Percentiles rank a stretch among this genome's conserved stretches.
Conservation (phyloP, 352 stramenopile genomes). For the Pythium chondricola region DNA sequence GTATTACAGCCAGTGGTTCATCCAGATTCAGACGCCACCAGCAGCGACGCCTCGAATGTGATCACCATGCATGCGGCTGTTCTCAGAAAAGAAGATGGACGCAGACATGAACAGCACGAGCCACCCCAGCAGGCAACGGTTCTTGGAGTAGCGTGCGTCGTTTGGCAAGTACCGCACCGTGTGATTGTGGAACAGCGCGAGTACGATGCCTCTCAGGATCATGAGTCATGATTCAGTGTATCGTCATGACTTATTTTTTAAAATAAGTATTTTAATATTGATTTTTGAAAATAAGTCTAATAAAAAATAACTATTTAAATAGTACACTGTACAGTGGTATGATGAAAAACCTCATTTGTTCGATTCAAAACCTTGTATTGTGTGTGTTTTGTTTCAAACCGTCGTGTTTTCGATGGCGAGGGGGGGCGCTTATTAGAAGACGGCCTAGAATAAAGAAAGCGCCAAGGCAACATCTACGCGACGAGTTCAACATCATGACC, state of each 20-base stretch:
- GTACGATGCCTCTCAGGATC: constrained; percentile 43
- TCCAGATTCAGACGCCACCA: constrained; percentile 62
- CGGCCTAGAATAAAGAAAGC: constrained; percentile 26
- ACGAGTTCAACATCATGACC: constrained; percentile 22
- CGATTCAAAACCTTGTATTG: constrained; percentile 1
- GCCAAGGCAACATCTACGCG: constrained; percentile 2
- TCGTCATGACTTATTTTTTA: no score
- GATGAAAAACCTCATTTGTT: no score
- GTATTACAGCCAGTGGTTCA: constrained; percentile 72
- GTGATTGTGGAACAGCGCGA: constrained; percentile 29
- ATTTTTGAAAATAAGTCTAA: no score
- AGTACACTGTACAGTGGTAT: no score
- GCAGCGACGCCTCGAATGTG: constrained; percentile 38
- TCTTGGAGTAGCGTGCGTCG: constrained; percentile 26
- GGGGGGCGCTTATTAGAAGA: constrained; percentile 25
- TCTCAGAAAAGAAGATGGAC: constrained; percentile 25
- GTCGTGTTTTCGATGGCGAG: background rate
- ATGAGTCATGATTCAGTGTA: constrained; percentile 32
- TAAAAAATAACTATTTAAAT: no score
- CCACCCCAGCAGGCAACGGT: constrained; percentile 27
- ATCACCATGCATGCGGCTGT: constrained; percentile 36
- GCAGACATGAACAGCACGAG: constrained; percentile 42
- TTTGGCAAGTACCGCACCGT: constrained; percentile 38
- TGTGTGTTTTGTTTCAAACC: constrained; percentile 6
- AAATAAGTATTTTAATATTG: no score